Conservation (phyloP, 1,284 basidiomycete genomes). For the Coriolopsis trogii region DNA sequence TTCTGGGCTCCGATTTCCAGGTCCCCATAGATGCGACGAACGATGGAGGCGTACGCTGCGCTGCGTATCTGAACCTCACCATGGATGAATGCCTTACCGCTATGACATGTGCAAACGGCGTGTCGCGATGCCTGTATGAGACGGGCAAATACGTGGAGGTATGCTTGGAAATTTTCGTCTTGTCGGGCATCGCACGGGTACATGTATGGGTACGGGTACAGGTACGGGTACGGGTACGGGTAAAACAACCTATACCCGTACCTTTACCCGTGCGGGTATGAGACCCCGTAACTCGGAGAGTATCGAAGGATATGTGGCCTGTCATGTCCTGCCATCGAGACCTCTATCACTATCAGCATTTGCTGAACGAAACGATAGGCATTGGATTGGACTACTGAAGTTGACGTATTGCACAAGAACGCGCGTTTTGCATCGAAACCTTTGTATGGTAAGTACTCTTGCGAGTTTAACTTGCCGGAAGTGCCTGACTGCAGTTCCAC, state of each 20-base stretch:
- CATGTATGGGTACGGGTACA: too few relatives aligned
- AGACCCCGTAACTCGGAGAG: too few relatives aligned
- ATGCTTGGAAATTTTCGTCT: too few relatives aligned
- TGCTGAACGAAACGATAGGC: too few relatives aligned
- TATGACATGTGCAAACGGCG: slow-evolving; percentile 22
- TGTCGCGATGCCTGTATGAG: slow-evolving; percentile 8
- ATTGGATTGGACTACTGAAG: slow-evolving; percentile 18
- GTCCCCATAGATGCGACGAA: slow-evolving; percentile 12
- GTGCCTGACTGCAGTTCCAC: not conserved
- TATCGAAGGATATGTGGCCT: too few relatives aligned
- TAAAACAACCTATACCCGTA: too few relatives aligned
- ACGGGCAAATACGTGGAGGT: slow-evolving; percentile 9
- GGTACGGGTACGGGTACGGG: too few relatives aligned
- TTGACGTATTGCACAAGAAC: slow-evolving; percentile 21
- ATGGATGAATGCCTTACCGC: slow-evolving; percentile 23
- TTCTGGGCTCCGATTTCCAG: slow-evolving; percentile 11
- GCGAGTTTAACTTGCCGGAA: too few relatives aligned
- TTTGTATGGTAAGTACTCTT: slow-evolving; percentile 7
- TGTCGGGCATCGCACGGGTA: not conserved
- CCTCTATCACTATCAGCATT: not conserved
- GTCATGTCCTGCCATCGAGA: not conserved
- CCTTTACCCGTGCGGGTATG: too few relatives aligned
- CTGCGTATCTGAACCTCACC: slow-evolving; percentile 12
- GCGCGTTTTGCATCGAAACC: slow-evolving; percentile 8
- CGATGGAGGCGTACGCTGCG: slow-evolving; percentile 16